Evolutionary conservation across 129 eudicot genomes (phyloP).

Genomic region (Calendula officinalis): DNA sequence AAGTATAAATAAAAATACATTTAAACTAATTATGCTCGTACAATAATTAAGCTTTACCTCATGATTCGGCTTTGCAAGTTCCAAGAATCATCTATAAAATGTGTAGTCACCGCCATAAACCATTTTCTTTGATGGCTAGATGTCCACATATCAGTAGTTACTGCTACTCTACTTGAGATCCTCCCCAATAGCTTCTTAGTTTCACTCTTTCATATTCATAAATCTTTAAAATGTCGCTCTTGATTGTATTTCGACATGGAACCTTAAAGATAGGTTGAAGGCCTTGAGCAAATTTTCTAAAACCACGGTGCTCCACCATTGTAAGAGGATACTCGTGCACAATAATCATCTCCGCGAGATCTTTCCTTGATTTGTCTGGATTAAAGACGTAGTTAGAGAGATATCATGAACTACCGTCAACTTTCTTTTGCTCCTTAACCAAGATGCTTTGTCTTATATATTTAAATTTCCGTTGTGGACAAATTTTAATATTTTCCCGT

Average conservation of each 20-base stretch:
- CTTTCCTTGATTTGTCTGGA: background rate
- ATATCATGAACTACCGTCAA: background rate
- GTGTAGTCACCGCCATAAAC: too few relatives aligned
- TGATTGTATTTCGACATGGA: background rate
- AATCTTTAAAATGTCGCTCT: too few relatives aligned
- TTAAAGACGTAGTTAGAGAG: background rate
- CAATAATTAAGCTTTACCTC: too few relatives aligned
- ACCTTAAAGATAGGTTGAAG: background rate
- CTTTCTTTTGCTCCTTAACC: constrained; percentile 1
- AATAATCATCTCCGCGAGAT: background rate
- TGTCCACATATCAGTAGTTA: too few relatives aligned
- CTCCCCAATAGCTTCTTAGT: too few relatives aligned
- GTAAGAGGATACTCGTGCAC: constrained; percentile 2
- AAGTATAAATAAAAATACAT: too few relatives aligned
- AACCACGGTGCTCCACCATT: background rate
- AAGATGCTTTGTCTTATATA: background rate
- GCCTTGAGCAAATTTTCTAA: background rate
- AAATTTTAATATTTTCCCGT: background rate
- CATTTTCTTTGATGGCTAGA: too few relatives aligned
- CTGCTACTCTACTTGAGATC: too few relatives aligned
- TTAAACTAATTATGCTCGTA: too few relatives aligned
- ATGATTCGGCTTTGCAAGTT: too few relatives aligned
- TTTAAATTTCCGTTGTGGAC: background rate
- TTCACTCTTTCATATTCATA: too few relatives aligned
- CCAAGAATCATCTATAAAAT: too few relatives aligned